Evolutionary conservation across 139 green algal species (phyloP), one percentile per base, ranked within the genome.

Genomic region (Bryopsis sp.): DNA sequence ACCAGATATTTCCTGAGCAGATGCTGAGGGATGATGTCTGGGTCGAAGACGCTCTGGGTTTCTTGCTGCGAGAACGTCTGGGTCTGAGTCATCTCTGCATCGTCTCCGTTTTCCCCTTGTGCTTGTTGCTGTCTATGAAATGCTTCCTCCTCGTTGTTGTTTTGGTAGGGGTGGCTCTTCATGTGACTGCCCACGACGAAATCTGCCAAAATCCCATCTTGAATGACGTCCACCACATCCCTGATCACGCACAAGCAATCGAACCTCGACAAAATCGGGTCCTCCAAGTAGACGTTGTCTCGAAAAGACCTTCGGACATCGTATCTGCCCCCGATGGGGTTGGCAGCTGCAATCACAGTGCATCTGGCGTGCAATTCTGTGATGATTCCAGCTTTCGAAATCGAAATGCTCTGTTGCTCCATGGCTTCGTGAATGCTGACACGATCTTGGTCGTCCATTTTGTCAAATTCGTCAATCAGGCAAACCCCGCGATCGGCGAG

Each of bases 391-490:
- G 94, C 94, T 81, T 99, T 99, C 78, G 80, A 92, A 80, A 99
- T 97, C 75, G 84, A 95, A 80, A 99, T 99, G 81, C 75, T 91
- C 85, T 99, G 95, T 88, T 99, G 95, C 86, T 99, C 95, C 95
- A 99, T 99, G 33, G 95, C 94, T 84, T 95, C 84, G 84, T 89
- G 33, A 73, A 86, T 64, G 5, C 63, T 57, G 35, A 86, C 75
- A 3, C 84, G 39, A 71, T 89, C 90, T 74, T 98, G 92, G 72
- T 99, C 94, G 73, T 98, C 99, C 94, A 99, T 99, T 84, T 98
- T 99, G 86, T 99, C 94, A 77, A 99, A 99, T 90, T 99, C 94
- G 74, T 99, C 94, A 71, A 99, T 99, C 1, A 99, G 77, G 85
- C 94, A 99, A 39, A 96, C 77, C n/a, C 94, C 91, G 63, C 86